Evolutionary conservation across 176 grass and related monocot species (phyloP).

Genomic region (Tuctoria greenei): DNA sequence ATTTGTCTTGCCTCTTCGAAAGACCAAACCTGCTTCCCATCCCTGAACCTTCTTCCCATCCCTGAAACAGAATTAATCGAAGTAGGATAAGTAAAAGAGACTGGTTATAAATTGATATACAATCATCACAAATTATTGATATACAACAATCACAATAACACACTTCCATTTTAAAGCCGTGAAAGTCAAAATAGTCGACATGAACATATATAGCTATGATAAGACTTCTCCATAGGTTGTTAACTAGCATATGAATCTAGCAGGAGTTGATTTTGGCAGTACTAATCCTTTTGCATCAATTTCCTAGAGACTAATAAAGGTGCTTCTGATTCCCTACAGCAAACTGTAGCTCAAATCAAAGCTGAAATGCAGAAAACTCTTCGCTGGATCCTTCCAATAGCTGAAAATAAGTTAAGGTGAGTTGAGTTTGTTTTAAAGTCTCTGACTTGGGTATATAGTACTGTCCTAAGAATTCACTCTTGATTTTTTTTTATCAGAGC

Average conservation of each 20-base stretch:
- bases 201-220: background rate
- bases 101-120: too few species aligned
- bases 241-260: background rate
- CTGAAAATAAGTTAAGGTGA: constrained; percentile 88
- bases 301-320: background rate
- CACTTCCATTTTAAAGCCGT: background rate
- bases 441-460: background rate
- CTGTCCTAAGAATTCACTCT: background rate
- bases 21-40: too few species aligned
- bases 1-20: too few species aligned
- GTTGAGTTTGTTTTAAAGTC: constrained; percentile 24
- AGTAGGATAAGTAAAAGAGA: too few species aligned
- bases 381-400: constrained; percentile 74
- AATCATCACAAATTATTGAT: too few species aligned
- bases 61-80: too few species aligned
- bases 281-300: background rate
- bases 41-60: too few species aligned
- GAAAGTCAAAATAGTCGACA: background rate
- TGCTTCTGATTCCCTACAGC: constrained; percentile 43
- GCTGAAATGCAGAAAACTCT: constrained; percentile 93
- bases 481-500: constrained; percentile 56
- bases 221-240: background rate
- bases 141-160: too few species aligned
- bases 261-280: background rate
- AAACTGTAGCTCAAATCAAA: constrained; percentile 75